Base-by-base conservation (phyloP, 441 rosid species). In the Oxalis stricta region DNA sequence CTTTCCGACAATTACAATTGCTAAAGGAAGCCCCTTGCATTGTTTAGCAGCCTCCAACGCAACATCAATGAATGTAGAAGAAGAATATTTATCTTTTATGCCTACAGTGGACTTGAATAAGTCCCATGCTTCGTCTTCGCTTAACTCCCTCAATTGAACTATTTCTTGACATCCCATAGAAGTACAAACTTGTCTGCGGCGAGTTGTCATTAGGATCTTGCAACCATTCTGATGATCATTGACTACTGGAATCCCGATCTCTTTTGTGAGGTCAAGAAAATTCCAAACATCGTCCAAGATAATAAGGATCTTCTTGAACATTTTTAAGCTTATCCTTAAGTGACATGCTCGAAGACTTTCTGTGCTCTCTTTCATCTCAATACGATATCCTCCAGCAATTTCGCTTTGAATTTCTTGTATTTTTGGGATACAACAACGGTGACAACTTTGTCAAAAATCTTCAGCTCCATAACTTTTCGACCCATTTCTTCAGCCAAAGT, bases 191-290 rank as follows among this genome's bases (percentile, higher is more conserved):
- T 5, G 39, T 18, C 2, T 22, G 3, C 3, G 17, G 10, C 60
- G 42, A 28, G 53, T 40, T 3, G 53, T 55, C n/a, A 55, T 20
- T 24, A 47, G 44, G 5, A 55, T 33, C 47, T 40, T 55, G 17
- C 41, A 46, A 11, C 49, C 50, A 2, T 11, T 32, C 33, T 43
- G n/a, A n/a, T n/a, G n/a, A n/a, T n/a, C n/a, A n/a, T n/a, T n/a
- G n/a, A n/a, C n/a, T n/a, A n/a, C n/a, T 18, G 48, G 24, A 7
- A 52, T 52, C 15, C 56, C 56, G 10, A 52, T 3, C 1, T n/a
- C 12, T 12, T 33, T 17, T 23, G 15, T 33, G 35, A 41, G 6
- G 15, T 52, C 26, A 5, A 41, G 4, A 14, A 1, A 11, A 11
- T 0, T 5, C 56, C 56, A 51, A 33, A 51, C 19, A 22, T 51